Conservation (phyloP, 148 eudicot species). For the Rhododendron mucronatum region DNA sequence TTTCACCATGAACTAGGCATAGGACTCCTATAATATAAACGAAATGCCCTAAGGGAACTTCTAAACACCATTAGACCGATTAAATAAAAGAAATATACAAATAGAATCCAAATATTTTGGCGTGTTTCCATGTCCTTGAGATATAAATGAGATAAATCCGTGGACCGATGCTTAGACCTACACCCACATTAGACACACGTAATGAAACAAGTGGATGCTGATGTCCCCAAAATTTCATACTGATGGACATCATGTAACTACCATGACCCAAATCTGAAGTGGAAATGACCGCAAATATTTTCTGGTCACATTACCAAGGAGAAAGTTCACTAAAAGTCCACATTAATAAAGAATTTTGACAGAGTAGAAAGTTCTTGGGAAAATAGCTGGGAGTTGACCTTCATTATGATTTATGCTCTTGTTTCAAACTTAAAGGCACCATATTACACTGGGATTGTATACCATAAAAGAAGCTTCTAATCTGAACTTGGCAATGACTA, state of each 20-base stretch:
- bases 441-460: no score
- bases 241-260: background rate
- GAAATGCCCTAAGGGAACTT: background rate
- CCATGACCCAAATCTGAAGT: conserved; percentile 7
- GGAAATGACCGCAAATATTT: background rate
- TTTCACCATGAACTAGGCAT: background rate
- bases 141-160: no score
- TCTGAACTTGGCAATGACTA: background rate
- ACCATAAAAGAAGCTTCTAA: background rate
- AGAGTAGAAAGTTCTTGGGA: background rate
- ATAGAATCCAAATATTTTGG: background rate
- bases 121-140: no score
- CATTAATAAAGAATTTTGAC: background rate
- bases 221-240: background rate
- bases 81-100: background rate
- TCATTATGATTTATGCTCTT: no score
- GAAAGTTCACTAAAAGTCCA: background rate
- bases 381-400: no score
- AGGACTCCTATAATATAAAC: background rate
- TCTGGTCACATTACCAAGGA: background rate
- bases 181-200: background rate
- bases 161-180: no score
- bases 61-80: background rate
- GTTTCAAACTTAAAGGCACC: no score
- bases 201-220: background rate